Percentiles rank a stretch among this genome's conserved stretches.
These are phyloP conservation scores for Physaria fendleri DNA, from an alignment of 345 rosid genomes.

Conservation along the genomic window DNA sequence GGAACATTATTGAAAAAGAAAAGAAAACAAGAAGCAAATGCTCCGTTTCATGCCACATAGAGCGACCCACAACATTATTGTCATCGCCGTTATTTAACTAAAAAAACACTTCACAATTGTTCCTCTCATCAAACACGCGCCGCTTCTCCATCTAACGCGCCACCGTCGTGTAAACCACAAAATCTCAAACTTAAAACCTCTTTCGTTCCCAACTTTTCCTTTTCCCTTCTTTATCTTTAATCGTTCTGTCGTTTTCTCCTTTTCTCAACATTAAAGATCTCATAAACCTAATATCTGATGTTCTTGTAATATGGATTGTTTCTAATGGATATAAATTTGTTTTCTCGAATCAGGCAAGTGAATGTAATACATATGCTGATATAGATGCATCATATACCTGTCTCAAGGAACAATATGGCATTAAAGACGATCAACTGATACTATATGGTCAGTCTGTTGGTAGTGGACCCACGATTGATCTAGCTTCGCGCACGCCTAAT, in stretches of 20 bases:
- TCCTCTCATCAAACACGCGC: constrained; percentile 4
- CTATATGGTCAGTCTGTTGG: constrained; percentile 97
- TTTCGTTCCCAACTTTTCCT: constrained; percentile 9
- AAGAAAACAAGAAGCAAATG: neutral
- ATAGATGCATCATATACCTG: constrained; percentile 80
- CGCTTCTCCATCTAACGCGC: constrained; percentile 13
- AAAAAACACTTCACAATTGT: neutral
- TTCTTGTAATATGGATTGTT: neutral
- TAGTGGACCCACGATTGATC: constrained; percentile 94
- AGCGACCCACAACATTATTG: neutral
- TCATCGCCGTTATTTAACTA: neutral
- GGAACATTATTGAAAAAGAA: neutral
- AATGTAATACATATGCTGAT: constrained; percentile 89
- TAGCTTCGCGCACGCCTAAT: constrained; percentile 73
- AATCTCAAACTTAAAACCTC: neutral
- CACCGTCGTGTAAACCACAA: neutral
- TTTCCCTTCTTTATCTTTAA: neutral
- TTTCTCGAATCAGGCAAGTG: constrained; percentile 66
- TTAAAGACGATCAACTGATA: constrained; percentile 82
- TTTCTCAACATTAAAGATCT: constrained; percentile 16
- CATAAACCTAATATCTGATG: constrained; percentile 3
- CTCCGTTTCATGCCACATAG: constrained; percentile 7
- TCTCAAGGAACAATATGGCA: constrained; percentile 77
- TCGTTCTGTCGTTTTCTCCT: constrained; percentile 4
- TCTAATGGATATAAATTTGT: constrained; percentile 13